Conservation (phyloP, 352 stramenopile genomes). For the Phytopythium vexans region DNA sequence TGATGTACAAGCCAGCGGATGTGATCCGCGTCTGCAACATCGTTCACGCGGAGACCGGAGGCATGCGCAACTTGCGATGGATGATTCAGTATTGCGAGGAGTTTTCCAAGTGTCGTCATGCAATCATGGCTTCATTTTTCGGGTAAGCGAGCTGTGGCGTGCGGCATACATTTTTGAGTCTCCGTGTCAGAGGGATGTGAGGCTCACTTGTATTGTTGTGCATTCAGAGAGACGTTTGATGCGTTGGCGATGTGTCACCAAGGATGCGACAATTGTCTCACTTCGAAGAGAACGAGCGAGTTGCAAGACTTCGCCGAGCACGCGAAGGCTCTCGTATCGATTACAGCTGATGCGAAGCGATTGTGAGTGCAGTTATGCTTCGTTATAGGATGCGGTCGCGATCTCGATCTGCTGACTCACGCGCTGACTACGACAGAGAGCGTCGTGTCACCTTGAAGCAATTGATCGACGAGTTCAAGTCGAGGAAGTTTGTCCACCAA, state of each 20-base stretch:
- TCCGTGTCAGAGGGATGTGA: not conserved
- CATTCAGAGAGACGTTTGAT: constrained; percentile 38
- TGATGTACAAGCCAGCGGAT: constrained; percentile 84
- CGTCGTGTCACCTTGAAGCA: constrained; percentile 67
- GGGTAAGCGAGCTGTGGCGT: constrained; percentile 14
- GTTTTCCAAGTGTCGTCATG: constrained; percentile 31
- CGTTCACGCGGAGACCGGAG: constrained; percentile 54
- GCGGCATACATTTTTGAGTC: constrained; percentile 4
- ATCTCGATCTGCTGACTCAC: constrained; percentile 3
- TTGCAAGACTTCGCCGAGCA: constrained; percentile 46
- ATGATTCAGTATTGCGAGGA: constrained; percentile 69
- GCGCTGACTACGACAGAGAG: constrained; percentile 26
- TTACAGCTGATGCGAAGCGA: constrained; percentile 42
- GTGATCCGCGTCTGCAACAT: constrained; percentile 70
- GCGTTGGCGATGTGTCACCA: constrained; percentile 28
- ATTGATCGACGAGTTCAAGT: constrained; percentile 64
- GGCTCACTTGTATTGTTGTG: too few species aligned
- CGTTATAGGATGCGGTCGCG: not conserved
- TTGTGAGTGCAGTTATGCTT: constrained; percentile 22
- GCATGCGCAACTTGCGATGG: constrained; percentile 56
- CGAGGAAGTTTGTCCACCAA: constrained; percentile 40
- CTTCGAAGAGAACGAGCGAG: constrained; percentile 9
- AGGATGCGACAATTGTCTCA: constrained; percentile 52
- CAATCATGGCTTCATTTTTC: constrained; percentile 54
- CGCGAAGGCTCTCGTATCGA: constrained; percentile 40